phyloP scores from a whole-genome alignment of 2,329 filamentous ascomycete genomes.

The Pseudogymnoascus sp. region DNA sequence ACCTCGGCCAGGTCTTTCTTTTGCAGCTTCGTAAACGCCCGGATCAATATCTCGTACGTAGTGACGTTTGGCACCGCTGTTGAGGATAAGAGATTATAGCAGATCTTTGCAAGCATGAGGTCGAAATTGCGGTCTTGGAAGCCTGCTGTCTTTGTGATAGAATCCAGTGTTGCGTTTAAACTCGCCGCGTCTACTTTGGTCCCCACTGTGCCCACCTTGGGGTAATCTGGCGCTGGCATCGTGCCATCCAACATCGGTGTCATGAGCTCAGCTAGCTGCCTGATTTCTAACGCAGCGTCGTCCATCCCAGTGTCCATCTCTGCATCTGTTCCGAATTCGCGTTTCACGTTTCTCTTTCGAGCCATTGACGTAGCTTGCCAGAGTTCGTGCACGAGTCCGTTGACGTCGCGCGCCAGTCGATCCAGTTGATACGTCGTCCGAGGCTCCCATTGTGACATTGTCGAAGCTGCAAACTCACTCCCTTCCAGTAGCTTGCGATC shows the following conservation, averaged over 20 bases:
- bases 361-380: background rate
- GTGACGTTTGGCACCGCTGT: constrained; percentile 54
- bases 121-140: constrained; percentile 15
- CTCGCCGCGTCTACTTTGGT: too few species aligned
- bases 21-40: constrained; percentile 50
- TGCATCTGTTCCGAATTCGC: background rate
- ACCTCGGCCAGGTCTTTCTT: constrained; percentile 42
- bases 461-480: background rate
- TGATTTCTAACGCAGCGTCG: background rate
- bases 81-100: constrained; percentile 59
- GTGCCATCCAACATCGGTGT: background rate
- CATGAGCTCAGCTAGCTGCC: background rate
- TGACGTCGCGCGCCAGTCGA: background rate
- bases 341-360: background rate
- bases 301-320: background rate
- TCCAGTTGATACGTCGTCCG: background rate
- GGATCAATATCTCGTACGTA: constrained; percentile 63
- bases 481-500: background rate
- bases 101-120: constrained; percentile 33
- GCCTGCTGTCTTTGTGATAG: background rate
- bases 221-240: background rate
- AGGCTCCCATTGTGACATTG: background rate
- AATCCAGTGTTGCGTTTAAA: background rate
- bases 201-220: background rate
- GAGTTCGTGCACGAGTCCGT: background rate